These are phyloP conservation scores for Cotoneaster glaucophyllus DNA, from an alignment of 306 rosid genomes.

Conservation along the genomic window DNA sequence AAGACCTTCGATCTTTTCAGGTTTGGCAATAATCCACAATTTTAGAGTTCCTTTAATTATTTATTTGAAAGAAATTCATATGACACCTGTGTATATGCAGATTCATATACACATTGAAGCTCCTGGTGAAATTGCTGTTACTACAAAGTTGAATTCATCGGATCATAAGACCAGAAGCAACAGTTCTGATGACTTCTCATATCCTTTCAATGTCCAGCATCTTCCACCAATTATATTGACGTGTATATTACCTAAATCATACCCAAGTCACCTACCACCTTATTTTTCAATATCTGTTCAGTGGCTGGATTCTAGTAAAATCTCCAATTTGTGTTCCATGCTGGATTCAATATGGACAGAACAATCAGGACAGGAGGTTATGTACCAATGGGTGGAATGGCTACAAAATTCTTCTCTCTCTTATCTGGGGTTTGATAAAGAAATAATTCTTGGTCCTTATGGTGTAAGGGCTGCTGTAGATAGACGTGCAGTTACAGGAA, in stretches of 20 bases:
- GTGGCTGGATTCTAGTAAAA: conserved; percentile 63
- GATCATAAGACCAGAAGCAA: conserved; percentile 17
- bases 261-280: conserved; percentile 78
- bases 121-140: conserved; percentile 45
- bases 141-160: conserved; percentile 47
- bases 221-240: conserved; percentile 85
- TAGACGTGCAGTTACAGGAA: conserved; percentile 53
- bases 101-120: conserved; percentile 49
- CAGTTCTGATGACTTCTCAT: conserved; percentile 43
- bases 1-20: conserved; percentile 61
- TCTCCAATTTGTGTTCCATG: conserved; percentile 54
- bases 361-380: conserved; percentile 66
- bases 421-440: conserved; percentile 53
- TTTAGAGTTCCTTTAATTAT: conserved; percentile 3
- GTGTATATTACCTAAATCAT: conserved; percentile 70
- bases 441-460: conserved; percentile 62
- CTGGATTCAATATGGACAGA: conserved; percentile 75
- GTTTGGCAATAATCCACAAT: conserved; percentile 33
- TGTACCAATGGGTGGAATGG: conserved; percentile 95
- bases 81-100: conserved; percentile 29
- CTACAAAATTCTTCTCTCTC: conserved; percentile 59
- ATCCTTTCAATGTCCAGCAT: conserved; percentile 59
- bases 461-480: conserved; percentile 41
- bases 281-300: conserved; percentile 54
- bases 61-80: not conserved